phyloP scores from a whole-genome alignment of 148 eudicot genomes.

The Nepenthes mirabilis region DNA sequence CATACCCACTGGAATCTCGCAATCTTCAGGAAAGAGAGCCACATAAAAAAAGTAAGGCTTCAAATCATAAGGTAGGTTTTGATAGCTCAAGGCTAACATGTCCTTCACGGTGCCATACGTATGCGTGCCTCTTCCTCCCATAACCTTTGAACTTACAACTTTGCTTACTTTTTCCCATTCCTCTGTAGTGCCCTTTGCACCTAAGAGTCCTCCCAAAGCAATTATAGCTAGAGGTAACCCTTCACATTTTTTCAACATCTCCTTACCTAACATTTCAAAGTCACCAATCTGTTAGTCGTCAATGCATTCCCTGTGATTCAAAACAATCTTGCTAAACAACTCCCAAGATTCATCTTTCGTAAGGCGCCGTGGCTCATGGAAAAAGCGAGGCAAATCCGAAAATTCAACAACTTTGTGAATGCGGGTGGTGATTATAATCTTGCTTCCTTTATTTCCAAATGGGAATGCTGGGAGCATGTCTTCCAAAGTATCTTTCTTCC shows the following conservation, averaged over 20 bases:
- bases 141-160: constrained; percentile 4
- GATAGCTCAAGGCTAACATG: too few relatives aligned
- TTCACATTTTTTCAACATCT: constrained; percentile 14
- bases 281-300: too few relatives aligned
- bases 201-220: constrained; percentile 14
- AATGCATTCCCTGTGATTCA: neutral
- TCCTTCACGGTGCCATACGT: too few relatives aligned
- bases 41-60: constrained; percentile 17
- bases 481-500: constrained; percentile 3
- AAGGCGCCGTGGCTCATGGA: constrained; percentile 11
- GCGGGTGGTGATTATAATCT: too few relatives aligned
- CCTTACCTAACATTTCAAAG: constrained; percentile 10
- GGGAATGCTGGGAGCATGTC: neutral
- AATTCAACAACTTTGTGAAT: neutral
- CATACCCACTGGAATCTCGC: constrained; percentile 6
- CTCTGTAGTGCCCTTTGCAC: constrained; percentile 13
- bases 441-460: too few relatives aligned
- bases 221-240: constrained; percentile 12
- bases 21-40: constrained; percentile 14
- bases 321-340: constrained; percentile 10
- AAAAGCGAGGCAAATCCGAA: neutral
- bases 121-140: neutral
- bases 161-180: constrained; percentile 11
- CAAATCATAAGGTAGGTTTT: too few relatives aligned
- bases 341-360: constrained; percentile 9